Percentiles rank a stretch among this genome's conserved stretches.
Evolutionary conservation across 2,329 filamentous ascomycete species (phyloP).

Genomic region (Fusarium sp.): DNA sequence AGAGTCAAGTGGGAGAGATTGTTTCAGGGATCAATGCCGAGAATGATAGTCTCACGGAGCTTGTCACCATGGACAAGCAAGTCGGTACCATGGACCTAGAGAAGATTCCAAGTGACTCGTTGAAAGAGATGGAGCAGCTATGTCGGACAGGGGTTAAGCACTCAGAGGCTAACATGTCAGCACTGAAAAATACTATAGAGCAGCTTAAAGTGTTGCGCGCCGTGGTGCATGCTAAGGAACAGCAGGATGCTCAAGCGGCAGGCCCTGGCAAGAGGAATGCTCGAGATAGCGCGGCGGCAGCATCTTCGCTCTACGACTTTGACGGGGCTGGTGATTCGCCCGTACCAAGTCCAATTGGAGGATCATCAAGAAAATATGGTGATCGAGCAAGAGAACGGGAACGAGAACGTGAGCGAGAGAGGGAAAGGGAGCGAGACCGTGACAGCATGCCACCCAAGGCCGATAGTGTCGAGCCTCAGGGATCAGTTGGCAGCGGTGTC

Average conservation of each 20-base stretch:
- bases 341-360: conserved; percentile 58
- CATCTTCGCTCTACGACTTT: conserved; percentile 59
- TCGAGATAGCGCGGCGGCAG: conserved; percentile 45
- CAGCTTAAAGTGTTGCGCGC: conserved; percentile 58
- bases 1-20: conserved; percentile 56
- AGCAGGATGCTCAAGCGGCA: conserved; percentile 51
- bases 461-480: conserved; percentile 68
- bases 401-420: conserved; percentile 48
- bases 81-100: conserved; percentile 55
- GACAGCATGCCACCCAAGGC: conserved; percentile 65
- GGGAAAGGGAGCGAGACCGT: conserved; percentile 42
- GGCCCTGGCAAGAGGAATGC: conserved; percentile 49
- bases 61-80: conserved; percentile 57
- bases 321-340: conserved; percentile 60
- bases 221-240: conserved; percentile 59
- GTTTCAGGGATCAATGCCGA: conserved; percentile 57
- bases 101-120: conserved; percentile 53
- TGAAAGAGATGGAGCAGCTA: conserved; percentile 59
- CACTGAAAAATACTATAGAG: conserved; percentile 56
- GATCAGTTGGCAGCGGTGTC: conserved; percentile 53
- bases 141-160: conserved; percentile 58
- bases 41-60: conserved; percentile 56
- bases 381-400: conserved; percentile 56
- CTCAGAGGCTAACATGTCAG: conserved; percentile 54
- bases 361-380: conserved; percentile 53